A percentile compares a stretch with the other conserved stretches of the same genome.
phyloP scores from a whole-genome alignment of 345 rosid species.

The Linum tenue region DNA sequence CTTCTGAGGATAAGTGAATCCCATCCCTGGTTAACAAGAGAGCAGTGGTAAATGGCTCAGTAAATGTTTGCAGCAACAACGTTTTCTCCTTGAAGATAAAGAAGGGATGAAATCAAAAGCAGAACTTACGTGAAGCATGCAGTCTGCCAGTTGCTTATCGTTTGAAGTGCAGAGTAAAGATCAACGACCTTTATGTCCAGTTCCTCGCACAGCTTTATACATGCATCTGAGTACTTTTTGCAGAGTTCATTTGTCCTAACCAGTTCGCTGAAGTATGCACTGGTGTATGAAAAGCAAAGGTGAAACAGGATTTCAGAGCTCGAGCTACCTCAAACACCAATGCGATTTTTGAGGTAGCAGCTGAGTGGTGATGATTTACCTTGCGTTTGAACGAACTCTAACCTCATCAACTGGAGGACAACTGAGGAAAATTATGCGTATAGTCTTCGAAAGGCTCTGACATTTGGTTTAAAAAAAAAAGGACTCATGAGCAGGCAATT shows the following conservation, averaged over 20 bases:
- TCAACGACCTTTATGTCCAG: constrained; percentile 58
- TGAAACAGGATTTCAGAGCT: constrained; percentile 1
- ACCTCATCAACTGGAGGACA: constrained; percentile 88
- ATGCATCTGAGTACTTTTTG: constrained; percentile 67
- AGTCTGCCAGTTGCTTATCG: constrained; percentile 46
- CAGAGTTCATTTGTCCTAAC: constrained; percentile 85
- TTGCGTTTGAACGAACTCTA: constrained; percentile 42
- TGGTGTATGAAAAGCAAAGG: constrained; percentile 21
- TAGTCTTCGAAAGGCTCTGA: constrained; percentile 69
- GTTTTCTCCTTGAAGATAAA: neutral
- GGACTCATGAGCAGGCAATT: neutral
- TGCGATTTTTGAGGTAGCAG: too few relatives aligned
- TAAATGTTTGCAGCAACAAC: neutral
- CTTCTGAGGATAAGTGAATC: constrained; percentile 74
- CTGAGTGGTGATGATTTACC: constrained; percentile 29
- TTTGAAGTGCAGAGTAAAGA: constrained; percentile 65
- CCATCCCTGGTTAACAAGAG: constrained; percentile 51
- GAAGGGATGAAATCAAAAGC: neutral
- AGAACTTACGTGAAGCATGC: constrained; percentile 77
- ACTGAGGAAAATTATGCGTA: constrained; percentile 57
- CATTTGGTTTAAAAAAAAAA: constrained; percentile 9
- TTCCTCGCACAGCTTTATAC: constrained; percentile 65
- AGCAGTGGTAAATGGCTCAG: neutral
- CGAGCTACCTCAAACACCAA: neutral
- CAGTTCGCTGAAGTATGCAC: constrained; percentile 59